Base-by-base conservation (phyloP, 2,329 filamentous ascomycete species). In the Metarhizium robertsii region DNA sequence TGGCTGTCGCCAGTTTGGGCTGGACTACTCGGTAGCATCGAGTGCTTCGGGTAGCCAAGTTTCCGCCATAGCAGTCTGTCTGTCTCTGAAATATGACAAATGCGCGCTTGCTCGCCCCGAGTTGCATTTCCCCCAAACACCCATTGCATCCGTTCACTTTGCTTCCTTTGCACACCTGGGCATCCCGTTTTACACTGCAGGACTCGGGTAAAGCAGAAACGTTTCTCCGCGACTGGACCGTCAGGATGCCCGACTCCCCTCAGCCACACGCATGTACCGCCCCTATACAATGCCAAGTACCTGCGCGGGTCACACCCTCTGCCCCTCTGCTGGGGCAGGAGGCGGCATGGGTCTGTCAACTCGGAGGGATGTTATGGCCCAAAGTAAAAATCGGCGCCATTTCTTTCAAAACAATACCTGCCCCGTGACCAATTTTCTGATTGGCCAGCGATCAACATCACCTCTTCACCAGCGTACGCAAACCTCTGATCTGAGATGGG, bases 391-490 rank as follows among this genome's bases (percentile, higher is more conserved):
- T 65, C 64, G 65, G 64, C 62, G 57, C 63, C 63, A 60, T 61
- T 63, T 68, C 66, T 64, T 62, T 61, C 59, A 67, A 66, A 70
- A 68, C 64, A 67, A 68, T 66, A 63, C 61, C 62, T 65, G 62
- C 61, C 58, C 58, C 61, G 64, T 64, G 67, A 64, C 64, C 67
- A 66, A 62, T 69, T 71, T 72, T 71, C 63, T 72, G 68, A 72
- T 72, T 72, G 70, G 70, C 61, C 65, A 53, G 61, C 55, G 50
- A 38, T 60, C 64, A 61, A 65, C 67, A 64, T 67, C 67, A 67
- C 64, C 63, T 68, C 60, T 61, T 61, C 60, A 62, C 65, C 68
- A 61, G 62, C 64, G 66, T 66, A 67, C 64, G 62, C 38, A 34
- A 47, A 58, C 56, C 54, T 64, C 60, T 64, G 61, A 69, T 69